Evolutionary conservation across 495 filamentous ascomycete species (phyloP), one percentile per base, ranked within the genome.

Genomic region (Mytilinidion resinicola): DNA sequence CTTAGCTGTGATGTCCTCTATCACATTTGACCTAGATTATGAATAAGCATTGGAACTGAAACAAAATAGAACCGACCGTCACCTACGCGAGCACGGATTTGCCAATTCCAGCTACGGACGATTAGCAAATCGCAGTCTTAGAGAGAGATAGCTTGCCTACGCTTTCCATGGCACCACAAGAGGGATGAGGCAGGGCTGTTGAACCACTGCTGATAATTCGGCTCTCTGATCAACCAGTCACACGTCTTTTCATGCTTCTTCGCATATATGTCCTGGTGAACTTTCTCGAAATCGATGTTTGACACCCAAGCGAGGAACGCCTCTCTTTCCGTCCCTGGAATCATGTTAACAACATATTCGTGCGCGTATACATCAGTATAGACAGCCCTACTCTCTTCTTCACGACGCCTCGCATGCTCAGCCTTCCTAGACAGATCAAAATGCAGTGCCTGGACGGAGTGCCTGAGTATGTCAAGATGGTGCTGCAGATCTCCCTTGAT

Each of bases 141-240:
- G 9, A 41, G 9, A 41, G 38, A 41, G 9, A 41, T n/a, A 41
- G 38, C n/a, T n/a, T 51, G 17, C 47, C 35, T 20, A 51, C 47
- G 47, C 35, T 51, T 51, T 51, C 47, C 47, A 21, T 8, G 21
- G 17, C 47, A 51, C 47, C 47, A 51, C 21, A 51, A 51, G n/a
- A 51, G 47, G 17, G 47, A 51, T 34, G 47, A 51, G 47, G n/a
- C n/a, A n/a, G n/a, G n/a, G n/a, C n/a, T n/a, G 21, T 25, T 4
- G 47, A 51, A 51, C 47, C 47, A 34, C n/a, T 51, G 47, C 7
- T 8, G 47, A 51, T 34, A 21, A 17, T n/a, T 51, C n/a, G 17
- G 6, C n/a, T n/a, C n/a, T n/a, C n/a, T n/a, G n/a, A n/a, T n/a
- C n/a, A n/a, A n/a, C n/a, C n/a, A n/a, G n/a, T n/a, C n/a, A n/a